Conservation (phyloP, 2,329 filamentous ascomycete species). For the Colletotrichum sp. region DNA sequence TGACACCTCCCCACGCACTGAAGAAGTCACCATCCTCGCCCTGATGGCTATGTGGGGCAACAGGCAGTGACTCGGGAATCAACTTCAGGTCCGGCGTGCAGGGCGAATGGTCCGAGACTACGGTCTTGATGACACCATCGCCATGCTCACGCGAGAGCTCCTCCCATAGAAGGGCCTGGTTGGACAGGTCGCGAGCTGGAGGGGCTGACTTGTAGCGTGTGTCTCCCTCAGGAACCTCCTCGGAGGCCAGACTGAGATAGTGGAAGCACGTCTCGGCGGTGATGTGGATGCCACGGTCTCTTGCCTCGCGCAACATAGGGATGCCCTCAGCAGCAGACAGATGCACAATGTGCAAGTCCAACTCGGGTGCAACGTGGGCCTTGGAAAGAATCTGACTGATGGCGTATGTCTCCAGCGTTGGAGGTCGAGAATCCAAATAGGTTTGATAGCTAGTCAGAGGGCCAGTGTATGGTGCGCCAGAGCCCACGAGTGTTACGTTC, state of each 20-base stretch:
- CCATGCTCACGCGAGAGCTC: conserved; percentile 75
- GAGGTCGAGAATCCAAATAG: conserved; percentile 88
- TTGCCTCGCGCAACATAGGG: conserved; percentile 63
- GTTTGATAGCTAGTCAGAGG: conserved; percentile 82
- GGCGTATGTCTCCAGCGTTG: conserved; percentile 88
- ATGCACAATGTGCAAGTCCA: conserved; percentile 93
- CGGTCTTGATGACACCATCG: conserved; percentile 81
- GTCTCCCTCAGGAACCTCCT: conserved; percentile 82
- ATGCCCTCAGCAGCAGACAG: conserved; percentile 87
- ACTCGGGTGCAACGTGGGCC: conserved; percentile 77
- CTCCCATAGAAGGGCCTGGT: conserved; percentile 86
- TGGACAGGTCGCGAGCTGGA: conserved; percentile 74
- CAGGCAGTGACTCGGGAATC: conserved; percentile 70
- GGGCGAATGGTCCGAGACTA: conserved; percentile 95
- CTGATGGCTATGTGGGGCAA: conserved; percentile 26
- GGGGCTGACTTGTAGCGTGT: conserved; percentile 65
- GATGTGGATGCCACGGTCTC: conserved; percentile 77
- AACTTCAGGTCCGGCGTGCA: conserved; percentile 95
- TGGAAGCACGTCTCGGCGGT: conserved; percentile 96
- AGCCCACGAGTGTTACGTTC: conserved; percentile 77
- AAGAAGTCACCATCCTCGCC: conserved; percentile 76
- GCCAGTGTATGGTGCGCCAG: conserved; percentile 75
- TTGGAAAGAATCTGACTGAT: conserved; percentile 85
- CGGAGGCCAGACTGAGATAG: conserved; percentile 84
- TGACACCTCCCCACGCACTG: conserved; percentile 94